phyloP scores from a whole-genome alignment of 139 green algal species.

The Pedinophyceae sp. region DNA sequence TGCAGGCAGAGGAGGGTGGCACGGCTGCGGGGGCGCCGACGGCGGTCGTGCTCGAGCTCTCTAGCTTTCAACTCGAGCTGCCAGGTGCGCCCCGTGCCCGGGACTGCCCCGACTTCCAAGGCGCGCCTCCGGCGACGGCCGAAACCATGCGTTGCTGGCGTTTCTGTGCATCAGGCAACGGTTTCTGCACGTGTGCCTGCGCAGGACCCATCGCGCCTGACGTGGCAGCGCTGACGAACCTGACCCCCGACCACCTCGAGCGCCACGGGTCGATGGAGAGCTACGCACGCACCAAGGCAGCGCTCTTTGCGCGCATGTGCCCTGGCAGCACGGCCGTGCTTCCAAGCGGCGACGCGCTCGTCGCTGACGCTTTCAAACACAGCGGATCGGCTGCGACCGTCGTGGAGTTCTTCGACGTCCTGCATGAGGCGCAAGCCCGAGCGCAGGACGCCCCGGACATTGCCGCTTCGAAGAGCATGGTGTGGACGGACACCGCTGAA shows the following conservation, averaged over 20 bases:
- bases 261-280: constrained; percentile 20
- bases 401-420: neutral
- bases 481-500: neutral
- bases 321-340: neutral
- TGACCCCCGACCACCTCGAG: constrained; percentile 31
- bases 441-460: neutral
- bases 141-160: too few species aligned
- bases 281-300: constrained; percentile 21
- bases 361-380: too few species aligned
- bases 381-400: too few species aligned
- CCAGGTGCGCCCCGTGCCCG: constrained; percentile 9
- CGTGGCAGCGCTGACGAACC: constrained; percentile 20
- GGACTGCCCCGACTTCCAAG: constrained; percentile 2
- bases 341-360: neutral
- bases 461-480: neutral
- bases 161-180: too few species aligned
- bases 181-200: neutral
- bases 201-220: neutral
- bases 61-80: constrained; percentile 29
- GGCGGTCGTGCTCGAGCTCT: constrained; percentile 22
- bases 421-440: neutral
- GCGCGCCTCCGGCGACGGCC: too few species aligned
- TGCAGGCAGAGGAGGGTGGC: neutral
- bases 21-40: constrained; percentile 3
- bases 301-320: constrained; percentile 15